These are phyloP conservation scores for Ensete glaucum DNA, from an alignment of 176 grass and related monocot species.

Conservation along the genomic window DNA sequence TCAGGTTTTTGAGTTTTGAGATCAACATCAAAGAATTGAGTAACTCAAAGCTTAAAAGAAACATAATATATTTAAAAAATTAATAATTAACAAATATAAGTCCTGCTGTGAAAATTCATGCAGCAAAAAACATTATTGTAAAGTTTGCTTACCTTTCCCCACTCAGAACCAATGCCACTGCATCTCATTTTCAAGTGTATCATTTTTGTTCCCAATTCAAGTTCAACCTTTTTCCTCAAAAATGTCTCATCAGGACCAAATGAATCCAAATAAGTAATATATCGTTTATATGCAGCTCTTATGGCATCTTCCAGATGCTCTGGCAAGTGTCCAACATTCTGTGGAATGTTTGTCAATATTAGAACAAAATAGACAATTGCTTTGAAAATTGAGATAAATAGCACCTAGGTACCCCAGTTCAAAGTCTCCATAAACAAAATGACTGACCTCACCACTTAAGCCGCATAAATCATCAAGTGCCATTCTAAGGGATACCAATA, in stretches of 20 bases:
- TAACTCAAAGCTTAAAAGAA: neutral
- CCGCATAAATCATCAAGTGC: constrained; percentile 85
- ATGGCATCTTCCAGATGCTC: constrained; percentile 81
- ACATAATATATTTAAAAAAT: neutral
- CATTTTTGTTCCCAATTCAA: constrained; percentile 91
- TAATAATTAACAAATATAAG: neutral
- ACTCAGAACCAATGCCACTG: constrained; percentile 79
- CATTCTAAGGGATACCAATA: constrained; percentile 71
- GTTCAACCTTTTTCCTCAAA: constrained; percentile 84
- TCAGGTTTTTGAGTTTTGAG: no score
- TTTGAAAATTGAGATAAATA: neutral
- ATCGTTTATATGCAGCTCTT: constrained; percentile 65
- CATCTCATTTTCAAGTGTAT: constrained; percentile 99
- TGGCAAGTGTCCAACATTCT: constrained; percentile 80
- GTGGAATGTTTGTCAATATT: constrained; percentile 14
- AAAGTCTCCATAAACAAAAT: constrained; percentile 19
- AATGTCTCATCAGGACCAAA: constrained; percentile 64
- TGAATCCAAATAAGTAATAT: constrained; percentile 73
- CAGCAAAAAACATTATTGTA: neutral
- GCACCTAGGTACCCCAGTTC: neutral
- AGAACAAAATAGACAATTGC: neutral
- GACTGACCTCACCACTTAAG: constrained; percentile 63
- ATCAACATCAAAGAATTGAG: neutral
- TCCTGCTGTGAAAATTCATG: neutral
- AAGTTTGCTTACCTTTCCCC: constrained; percentile 59